These are phyloP conservation scores for Starmerella roubikii DNA, from an alignment of 805 yeast species.

Conservation along the genomic window DNA sequence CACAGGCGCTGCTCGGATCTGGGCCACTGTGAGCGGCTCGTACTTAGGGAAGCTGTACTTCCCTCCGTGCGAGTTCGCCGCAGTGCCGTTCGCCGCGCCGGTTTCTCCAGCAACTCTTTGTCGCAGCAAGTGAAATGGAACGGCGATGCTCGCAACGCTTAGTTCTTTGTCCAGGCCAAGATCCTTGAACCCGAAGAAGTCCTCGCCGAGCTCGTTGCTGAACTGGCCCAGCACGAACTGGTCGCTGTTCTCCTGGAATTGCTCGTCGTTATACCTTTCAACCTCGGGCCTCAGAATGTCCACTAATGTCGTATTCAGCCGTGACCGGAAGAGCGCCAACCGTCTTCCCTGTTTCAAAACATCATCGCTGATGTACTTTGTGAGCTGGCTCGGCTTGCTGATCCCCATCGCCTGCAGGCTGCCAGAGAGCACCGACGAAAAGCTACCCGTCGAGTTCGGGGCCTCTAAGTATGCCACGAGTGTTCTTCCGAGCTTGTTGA, in stretches of 20 bases:
- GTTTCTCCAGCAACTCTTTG: conserved; percentile 23
- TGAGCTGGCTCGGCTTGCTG: conserved; percentile 50
- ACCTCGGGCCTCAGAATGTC: conserved; percentile 68
- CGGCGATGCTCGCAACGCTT: conserved; percentile 66
- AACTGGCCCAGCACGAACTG: conserved; percentile 92
- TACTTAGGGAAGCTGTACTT: conserved; percentile 29
- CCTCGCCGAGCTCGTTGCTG: conserved; percentile 87
- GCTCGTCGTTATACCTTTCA: conserved; percentile 42
- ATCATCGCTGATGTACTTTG: conserved; percentile 59
- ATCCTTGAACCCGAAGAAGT: conserved; percentile 93
- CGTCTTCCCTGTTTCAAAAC: conserved; percentile 55
- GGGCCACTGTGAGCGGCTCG: conserved; percentile 61
- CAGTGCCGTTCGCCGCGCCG: neutral
- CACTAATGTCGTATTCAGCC: conserved; percentile 57
- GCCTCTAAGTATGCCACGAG: conserved; percentile 62
- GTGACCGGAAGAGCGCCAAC: conserved; percentile 50
- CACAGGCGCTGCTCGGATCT: conserved; percentile 3
- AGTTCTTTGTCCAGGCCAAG: conserved; percentile 87
- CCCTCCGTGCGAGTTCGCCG: neutral
- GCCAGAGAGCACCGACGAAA: conserved; percentile 41
- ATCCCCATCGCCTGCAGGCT: conserved; percentile 79
- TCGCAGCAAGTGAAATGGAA: conserved; percentile 80
- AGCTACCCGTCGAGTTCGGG: conserved; percentile 22
- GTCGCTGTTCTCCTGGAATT: conserved; percentile 80
- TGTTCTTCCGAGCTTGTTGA: conserved; percentile 59